These are phyloP conservation scores for Anthracocystis panici-leucophaei DNA, from an alignment of 1,284 basidiomycete genomes.

Conservation along the genomic window DNA sequence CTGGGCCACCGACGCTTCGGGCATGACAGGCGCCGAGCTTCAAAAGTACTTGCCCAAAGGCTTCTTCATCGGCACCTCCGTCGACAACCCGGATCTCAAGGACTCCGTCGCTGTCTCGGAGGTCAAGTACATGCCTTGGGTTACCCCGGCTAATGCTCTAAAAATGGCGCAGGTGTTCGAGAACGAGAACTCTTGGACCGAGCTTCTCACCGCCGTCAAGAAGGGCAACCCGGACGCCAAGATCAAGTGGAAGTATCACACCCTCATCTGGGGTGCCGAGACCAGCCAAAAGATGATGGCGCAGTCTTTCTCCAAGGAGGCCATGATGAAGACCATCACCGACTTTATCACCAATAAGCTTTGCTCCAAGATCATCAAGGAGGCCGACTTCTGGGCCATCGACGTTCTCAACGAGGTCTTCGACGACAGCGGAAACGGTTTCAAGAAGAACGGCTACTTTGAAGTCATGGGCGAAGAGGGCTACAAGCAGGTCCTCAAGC, in stretches of 20 bases:
- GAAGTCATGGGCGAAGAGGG: conserved; percentile 49
- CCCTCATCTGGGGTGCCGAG: conserved; percentile 43
- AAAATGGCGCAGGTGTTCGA: conserved; percentile 42
- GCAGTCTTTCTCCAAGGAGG: conserved; percentile 39
- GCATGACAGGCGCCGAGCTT: conserved; percentile 39
- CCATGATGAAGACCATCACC: conserved; percentile 51
- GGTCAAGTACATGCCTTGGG: conserved; percentile 28
- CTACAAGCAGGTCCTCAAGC: conserved; percentile 41
- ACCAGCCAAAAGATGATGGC: conserved; percentile 37
- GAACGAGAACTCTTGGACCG: conserved; percentile 35
- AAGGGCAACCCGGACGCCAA: conserved; percentile 11
- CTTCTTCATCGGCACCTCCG: conserved; percentile 36
- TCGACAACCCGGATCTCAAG: conserved; percentile 45
- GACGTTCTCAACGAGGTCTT: conserved; percentile 54
- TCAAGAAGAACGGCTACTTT: conserved; percentile 52
- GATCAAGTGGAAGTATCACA: conserved; percentile 43
- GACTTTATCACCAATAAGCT: conserved; percentile 45
- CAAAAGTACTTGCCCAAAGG: conserved; percentile 21
- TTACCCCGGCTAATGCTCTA: conserved; percentile 35
- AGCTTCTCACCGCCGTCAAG: conserved; percentile 26
- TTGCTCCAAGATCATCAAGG: conserved; percentile 51
- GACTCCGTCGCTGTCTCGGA: conserved; percentile 17
- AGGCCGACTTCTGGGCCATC: conserved; percentile 47
- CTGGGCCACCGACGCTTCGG: conserved; percentile 40
- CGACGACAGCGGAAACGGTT: conserved; percentile 34